phyloP scores from a whole-genome alignment of 805 yeast species.

The Scheffersomyces spartinae region DNA sequence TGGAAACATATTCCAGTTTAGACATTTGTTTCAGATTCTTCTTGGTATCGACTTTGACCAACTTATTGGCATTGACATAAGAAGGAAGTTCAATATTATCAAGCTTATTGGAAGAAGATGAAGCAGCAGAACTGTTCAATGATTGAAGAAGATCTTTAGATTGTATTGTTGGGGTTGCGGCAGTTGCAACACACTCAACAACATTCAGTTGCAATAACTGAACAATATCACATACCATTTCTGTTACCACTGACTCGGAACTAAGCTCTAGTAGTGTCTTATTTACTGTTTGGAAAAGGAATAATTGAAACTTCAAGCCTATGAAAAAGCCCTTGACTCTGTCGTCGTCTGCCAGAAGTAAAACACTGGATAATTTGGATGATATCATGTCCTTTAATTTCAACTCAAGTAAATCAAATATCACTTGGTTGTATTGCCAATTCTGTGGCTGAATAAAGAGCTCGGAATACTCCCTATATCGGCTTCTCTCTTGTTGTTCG shows the following conservation, averaged over 20 bases:
- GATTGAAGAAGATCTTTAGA: too few species aligned
- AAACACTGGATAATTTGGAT: constrained; percentile 12
- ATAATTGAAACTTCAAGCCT: constrained; percentile 23
- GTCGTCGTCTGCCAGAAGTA: constrained; percentile 22
- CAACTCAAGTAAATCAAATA: too few species aligned
- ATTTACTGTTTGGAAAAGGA: too few species aligned
- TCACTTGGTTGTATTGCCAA: constrained; percentile 6
- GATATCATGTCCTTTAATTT: constrained; percentile 18
- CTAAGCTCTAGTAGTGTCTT: too few species aligned
- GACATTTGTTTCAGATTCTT: neutral
- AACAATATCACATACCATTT: too few species aligned
- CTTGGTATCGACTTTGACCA: constrained; percentile 7
- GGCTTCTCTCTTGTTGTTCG: too few species aligned
- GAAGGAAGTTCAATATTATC: constrained; percentile 28
- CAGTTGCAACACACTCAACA: too few species aligned
- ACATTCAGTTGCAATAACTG: too few species aligned
- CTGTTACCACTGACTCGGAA: too few species aligned
- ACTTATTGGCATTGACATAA: constrained; percentile 19
- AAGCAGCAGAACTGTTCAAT: too few species aligned
- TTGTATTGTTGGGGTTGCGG: too few species aligned
- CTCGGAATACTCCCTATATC: too few species aligned
- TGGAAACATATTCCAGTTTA: constrained; percentile 5
- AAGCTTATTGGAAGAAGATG: constrained; percentile 15
- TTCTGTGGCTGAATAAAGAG: constrained; percentile 2
- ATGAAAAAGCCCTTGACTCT: constrained; percentile 14